Evolutionary conservation across 805 yeast genomes (phyloP).

Genomic region (Aciculoconidium aculeatum): DNA sequence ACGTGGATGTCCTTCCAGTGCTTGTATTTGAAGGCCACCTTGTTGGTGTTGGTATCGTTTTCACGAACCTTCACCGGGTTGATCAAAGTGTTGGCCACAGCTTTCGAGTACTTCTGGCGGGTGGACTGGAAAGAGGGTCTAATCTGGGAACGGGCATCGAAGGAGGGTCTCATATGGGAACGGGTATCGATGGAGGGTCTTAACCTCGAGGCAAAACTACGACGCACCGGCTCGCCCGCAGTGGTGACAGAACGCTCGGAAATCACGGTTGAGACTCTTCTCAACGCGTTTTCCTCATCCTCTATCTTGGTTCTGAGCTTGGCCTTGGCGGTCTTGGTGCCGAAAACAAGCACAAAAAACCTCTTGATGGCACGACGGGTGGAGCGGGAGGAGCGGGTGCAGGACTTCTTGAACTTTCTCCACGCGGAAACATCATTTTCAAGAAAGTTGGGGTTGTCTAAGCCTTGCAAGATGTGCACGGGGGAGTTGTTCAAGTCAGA

Average conservation of each 20-base stretch:
- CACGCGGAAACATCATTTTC: constrained; percentile 52
- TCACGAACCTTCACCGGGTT: constrained; percentile 15
- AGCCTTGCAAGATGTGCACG: constrained; percentile 49
- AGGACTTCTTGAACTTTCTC: constrained; percentile 63
- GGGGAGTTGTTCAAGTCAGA: constrained; percentile 62
- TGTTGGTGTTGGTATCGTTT: constrained; percentile 2
- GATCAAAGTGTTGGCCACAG: constrained; percentile 15
- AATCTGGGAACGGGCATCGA: no score
- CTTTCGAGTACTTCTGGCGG: no score
- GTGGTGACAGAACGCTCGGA: constrained; percentile 32
- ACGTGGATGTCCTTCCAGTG: constrained; percentile 66
- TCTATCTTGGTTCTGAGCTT: constrained; percentile 1
- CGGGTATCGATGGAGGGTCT: no score
- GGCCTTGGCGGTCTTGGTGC: constrained; percentile 2
- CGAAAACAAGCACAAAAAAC: constrained; percentile 5
- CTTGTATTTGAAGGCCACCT: constrained; percentile 15
- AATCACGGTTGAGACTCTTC: constrained; percentile 31
- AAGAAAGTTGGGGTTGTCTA: constrained; percentile 53
- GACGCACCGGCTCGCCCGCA: no score
- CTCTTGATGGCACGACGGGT: constrained; percentile 16
- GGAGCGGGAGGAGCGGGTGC: constrained; percentile 11
- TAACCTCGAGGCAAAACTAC: no score
- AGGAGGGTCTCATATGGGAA: no score
- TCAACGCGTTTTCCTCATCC: constrained; percentile 24
- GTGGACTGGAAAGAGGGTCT: no score